Evolutionary conservation across 1,284 basidiomycete genomes (phyloP).

Genomic region (Fistulina hepatica): DNA sequence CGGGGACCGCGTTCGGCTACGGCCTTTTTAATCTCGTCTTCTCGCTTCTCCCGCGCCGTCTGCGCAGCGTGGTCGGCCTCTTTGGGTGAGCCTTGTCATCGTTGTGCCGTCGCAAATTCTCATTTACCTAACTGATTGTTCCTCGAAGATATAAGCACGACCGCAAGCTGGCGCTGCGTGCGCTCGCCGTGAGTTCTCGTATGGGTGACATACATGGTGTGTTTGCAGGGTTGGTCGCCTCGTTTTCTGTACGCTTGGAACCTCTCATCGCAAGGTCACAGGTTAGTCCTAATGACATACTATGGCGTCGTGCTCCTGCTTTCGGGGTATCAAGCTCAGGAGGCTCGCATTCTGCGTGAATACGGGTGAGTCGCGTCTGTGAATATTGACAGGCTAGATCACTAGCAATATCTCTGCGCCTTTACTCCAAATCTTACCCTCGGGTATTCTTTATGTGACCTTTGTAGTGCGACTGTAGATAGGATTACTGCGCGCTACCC

Average conservation of each 20-base stretch:
- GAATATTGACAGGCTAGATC: no score
- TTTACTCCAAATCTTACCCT: no score
- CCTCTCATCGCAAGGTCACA: conserved; percentile 16
- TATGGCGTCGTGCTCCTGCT: conserved; percentile 59
- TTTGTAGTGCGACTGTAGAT: neutral
- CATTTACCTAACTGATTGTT: conserved; percentile 35
- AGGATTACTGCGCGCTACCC: conserved; percentile 37
- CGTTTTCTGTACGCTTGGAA: neutral
- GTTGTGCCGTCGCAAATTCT: neutral
- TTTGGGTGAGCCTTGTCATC: conserved; percentile 2
- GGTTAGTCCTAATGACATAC: conserved; percentile 73
- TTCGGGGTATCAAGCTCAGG: conserved; percentile 65
- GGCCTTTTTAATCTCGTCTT: conserved; percentile 72
- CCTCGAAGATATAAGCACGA: conserved; percentile 69
- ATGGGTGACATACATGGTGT: conserved; percentile 59
- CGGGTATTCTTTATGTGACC: no score
- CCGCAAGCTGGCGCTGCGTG: conserved; percentile 51
- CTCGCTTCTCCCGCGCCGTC: conserved; percentile 57
- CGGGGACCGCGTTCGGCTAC: conserved; percentile 65
- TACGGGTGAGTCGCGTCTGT: no score
- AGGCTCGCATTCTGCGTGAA: conserved; percentile 38
- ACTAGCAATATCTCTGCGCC: no score
- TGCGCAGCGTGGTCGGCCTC: conserved; percentile 36
- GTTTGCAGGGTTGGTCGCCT: conserved; percentile 52
- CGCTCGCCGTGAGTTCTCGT: conserved; percentile 54